Evolutionary conservation across 257 asterid genomes (phyloP), one percentile per base, ranked within the genome.

Genomic region (Solanum pinnatisectum): DNA sequence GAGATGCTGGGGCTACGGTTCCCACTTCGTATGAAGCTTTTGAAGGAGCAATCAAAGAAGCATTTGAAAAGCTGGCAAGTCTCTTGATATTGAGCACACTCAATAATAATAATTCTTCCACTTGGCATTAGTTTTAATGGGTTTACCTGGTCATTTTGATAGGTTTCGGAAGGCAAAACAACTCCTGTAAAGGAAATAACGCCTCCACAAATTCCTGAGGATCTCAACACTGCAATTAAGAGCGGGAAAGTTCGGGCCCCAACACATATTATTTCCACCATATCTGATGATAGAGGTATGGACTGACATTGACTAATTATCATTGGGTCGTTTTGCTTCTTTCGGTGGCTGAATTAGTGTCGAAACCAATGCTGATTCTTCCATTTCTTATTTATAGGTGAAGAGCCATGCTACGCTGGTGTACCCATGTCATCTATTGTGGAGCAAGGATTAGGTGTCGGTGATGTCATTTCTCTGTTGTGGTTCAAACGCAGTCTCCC

Each of bases 401-500:
- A 97, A 84, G 99, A 97, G 92, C 99, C 99, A 76, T 90, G 95
- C 42, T 97, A 96, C 52, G 99, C 94, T 85, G 99, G 99, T 60
- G 96, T 97, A 10, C 96, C 99, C 11, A 97, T 97, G 99, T 97
- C 99, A 90, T 94, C 98, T 91, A 95, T 97, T 85, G 94, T 97
- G 78, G 99, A 96, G 90, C 98, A 97, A 87, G 99, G 99, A 88
- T 91, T 94, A 77, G 99, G 99, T n/a, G 98, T 94, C 8, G 99
- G 99, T 85, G 99, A 97, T 90, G 99, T 97, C 87, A 94, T 97
- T 90, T 97, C 99, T 84, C 90, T 97, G 72, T 88, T 97, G 93
- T 97, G 99, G 99, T 97, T 97, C 93, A 97, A 97, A 90, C 94
- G 99, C 74, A 97, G 99, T 91, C 99, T 97, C 91, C 99, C 99